These are phyloP conservation scores for Phytophthora aleatoria DNA, from an alignment of 352 stramenopile genomes.

Conservation along the genomic window DNA sequence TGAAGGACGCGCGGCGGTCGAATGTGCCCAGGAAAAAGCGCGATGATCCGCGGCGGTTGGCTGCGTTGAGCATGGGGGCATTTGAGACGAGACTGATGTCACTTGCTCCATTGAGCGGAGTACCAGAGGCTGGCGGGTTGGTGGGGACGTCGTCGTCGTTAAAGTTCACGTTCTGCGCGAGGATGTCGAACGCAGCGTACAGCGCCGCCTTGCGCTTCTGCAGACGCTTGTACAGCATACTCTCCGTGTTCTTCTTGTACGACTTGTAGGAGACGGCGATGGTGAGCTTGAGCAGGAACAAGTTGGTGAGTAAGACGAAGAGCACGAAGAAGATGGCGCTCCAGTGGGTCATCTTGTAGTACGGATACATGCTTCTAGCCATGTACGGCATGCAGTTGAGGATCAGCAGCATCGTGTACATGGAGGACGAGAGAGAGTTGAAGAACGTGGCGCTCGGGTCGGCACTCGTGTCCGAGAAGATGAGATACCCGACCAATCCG, in stretches of 20 bases:
- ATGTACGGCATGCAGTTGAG: conserved; percentile 83
- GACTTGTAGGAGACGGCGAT: conserved; percentile 86
- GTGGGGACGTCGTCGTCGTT: conserved; percentile 32
- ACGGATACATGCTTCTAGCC: conserved; percentile 84
- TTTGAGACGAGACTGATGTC: conserved; percentile 37
- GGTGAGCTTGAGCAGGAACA: conserved; percentile 85
- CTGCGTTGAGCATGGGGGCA: conserved; percentile 38
- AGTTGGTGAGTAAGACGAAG: conserved; percentile 80
- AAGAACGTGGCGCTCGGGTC: conserved; percentile 64
- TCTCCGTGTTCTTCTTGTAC: conserved; percentile 88
- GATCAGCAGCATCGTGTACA: conserved; percentile 87
- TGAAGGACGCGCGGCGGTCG: conserved; percentile 52
- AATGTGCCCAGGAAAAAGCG: conserved; percentile 56
- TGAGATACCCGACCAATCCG: conserved; percentile 70
- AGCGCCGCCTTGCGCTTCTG: conserved; percentile 85
- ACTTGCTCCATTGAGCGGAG: conserved; percentile 20
- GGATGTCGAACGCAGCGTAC: conserved; percentile 78
- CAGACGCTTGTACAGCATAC: conserved; percentile 84
- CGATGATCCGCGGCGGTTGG: conserved; percentile 61
- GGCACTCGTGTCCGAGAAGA: conserved; percentile 76
- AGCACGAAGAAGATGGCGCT: conserved; percentile 81
- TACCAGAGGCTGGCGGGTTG: conserved; percentile 6
- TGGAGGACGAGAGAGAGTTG: conserved; percentile 64
- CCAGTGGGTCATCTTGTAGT: conserved; percentile 81
- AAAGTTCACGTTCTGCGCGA: conserved; percentile 64